Conservation (phyloP, 1,284 basidiomycete genomes). For the Sporisorium reilianum region DNA sequence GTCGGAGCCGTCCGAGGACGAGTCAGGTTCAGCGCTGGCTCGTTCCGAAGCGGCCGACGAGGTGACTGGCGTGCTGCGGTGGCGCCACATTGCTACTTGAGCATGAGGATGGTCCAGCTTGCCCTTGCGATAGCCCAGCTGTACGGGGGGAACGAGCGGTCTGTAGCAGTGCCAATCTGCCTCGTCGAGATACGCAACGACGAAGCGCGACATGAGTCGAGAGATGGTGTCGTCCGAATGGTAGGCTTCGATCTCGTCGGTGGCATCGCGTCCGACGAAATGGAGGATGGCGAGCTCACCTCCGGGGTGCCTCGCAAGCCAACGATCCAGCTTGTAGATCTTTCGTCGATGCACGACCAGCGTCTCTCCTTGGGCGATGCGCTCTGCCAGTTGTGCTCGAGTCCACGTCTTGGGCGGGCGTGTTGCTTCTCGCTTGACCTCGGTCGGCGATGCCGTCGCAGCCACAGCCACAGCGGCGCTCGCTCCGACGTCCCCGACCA, state of each 20-base stretch:
- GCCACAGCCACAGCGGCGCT: no score
- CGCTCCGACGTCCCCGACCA: constrained; percentile 13
- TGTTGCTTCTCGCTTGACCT: constrained; percentile 6
- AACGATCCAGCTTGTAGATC: constrained; percentile 83
- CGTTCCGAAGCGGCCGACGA: constrained; percentile 15
- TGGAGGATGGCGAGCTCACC: constrained; percentile 90
- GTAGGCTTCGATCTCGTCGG: constrained; percentile 93
- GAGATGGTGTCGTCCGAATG: constrained; percentile 79
- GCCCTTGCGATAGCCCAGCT: constrained; percentile 75
- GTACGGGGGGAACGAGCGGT: constrained; percentile 88
- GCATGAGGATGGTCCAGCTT: constrained; percentile 65
- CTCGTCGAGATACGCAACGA: constrained; percentile 79
- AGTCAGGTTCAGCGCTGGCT: constrained; percentile 14
- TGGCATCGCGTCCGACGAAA: constrained; percentile 93
- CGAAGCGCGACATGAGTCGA: constrained; percentile 77
- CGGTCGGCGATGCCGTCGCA: not conserved
- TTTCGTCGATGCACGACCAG: constrained; percentile 83
- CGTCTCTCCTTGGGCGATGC: constrained; percentile 71
- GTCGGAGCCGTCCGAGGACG: constrained; percentile 16
- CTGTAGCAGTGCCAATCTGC: constrained; percentile 74
- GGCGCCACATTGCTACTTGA: constrained; percentile 60
- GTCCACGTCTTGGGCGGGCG: constrained; percentile 45
- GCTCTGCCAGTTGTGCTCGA: constrained; percentile 56
- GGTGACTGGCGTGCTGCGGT: constrained; percentile 25
- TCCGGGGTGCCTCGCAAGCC: constrained; percentile 90